Percentiles rank a stretch among this genome's conserved stretches.
Evolutionary conservation across 768 basidiomycete species (phyloP).

Genomic region (Chalciporus chontae): DNA sequence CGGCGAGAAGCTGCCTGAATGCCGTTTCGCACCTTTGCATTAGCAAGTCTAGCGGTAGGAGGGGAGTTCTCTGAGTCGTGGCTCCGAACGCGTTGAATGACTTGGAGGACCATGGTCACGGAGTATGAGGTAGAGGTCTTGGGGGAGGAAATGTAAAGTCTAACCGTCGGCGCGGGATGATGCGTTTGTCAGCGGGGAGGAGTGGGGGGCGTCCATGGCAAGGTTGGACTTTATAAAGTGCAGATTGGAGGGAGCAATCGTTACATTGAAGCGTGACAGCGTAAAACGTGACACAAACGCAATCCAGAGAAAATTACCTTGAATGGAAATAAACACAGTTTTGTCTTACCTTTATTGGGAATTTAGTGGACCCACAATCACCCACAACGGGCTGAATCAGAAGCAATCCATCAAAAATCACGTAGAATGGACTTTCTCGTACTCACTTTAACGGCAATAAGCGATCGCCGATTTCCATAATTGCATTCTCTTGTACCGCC

Average conservation of each 20-base stretch:
- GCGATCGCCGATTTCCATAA: background rate
- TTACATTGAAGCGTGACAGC: slow-evolving; percentile 22
- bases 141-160: background rate
- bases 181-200: slow-evolving; percentile 9
- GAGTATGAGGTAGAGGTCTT: background rate
- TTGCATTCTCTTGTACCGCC: background rate
- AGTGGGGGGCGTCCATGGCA: slow-evolving; percentile 4
- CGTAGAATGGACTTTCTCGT: background rate
- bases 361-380: slow-evolving; percentile 30
- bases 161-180: slow-evolving; percentile 3
- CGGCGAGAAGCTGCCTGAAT: slow-evolving; percentile 36
- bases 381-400: slow-evolving; percentile 13
- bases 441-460: background rate
- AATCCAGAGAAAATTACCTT: slow-evolving; percentile 28
- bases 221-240: slow-evolving; percentile 23
- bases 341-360: slow-evolving; percentile 19
- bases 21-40: slow-evolving; percentile 21
- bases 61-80: slow-evolving; percentile 34
- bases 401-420: slow-evolving; percentile 27
- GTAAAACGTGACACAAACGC: slow-evolving; percentile 29
- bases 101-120: slow-evolving; percentile 27
- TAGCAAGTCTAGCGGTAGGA: slow-evolving; percentile 12
- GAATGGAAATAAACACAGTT: slow-evolving; percentile 4
- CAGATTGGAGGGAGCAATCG: slow-evolving; percentile 11
- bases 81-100: slow-evolving; percentile 20